Conservation (phyloP, 495 filamentous ascomycete species). For the Aspergillus homomorphus region DNA sequence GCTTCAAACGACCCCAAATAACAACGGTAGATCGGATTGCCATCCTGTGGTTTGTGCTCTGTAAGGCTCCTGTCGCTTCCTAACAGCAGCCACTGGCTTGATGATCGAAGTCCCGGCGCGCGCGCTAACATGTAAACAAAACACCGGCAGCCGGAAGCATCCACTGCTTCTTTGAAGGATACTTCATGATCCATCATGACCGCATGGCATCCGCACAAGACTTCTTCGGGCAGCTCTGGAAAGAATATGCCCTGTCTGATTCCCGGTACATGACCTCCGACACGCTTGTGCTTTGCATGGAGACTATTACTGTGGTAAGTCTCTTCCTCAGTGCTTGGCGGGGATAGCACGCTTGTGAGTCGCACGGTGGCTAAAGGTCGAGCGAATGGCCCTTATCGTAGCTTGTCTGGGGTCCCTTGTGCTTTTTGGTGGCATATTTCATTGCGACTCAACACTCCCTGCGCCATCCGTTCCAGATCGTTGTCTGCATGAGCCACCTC, state of each 20-base stretch:
- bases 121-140: neutral
- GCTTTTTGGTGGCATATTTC: constrained; percentile 59
- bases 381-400: constrained; percentile 20
- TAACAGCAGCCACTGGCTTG: neutral
- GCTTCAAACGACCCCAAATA: constrained; percentile 45
- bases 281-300: constrained; percentile 78
- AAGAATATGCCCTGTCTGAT: constrained; percentile 82
- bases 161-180: constrained; percentile 85
- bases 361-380: neutral
- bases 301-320: constrained; percentile 75
- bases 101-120: neutral
- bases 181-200: constrained; percentile 66
- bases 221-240: constrained; percentile 79
- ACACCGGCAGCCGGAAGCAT: constrained; percentile 54
- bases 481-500: constrained; percentile 75
- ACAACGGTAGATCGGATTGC: constrained; percentile 49
- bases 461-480: constrained; percentile 67
- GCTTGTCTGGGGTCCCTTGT: constrained; percentile 79
- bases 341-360: neutral
- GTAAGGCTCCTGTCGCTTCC: constrained; percentile 31
- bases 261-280: constrained; percentile 78
- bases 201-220: constrained; percentile 57
- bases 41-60: constrained; percentile 66
- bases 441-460: constrained; percentile 57
- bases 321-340: neutral